Evolutionary conservation across 805 yeast genomes (phyloP), one percentile per base, ranked within the genome.

Genomic region (Wilhelminamyces savonicus): DNA sequence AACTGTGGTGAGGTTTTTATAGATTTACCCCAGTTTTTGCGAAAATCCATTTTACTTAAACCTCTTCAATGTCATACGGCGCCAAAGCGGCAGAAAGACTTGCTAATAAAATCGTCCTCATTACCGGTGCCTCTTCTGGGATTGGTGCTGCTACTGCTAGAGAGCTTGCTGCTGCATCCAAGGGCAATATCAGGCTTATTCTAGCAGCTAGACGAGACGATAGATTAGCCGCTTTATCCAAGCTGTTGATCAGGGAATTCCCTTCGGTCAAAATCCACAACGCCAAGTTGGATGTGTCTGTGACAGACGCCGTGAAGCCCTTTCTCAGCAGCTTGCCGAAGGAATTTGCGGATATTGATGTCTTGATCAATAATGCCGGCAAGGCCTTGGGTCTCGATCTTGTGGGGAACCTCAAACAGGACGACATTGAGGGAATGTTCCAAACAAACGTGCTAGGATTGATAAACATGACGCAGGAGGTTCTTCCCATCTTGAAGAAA

Each of bases 61-160:
- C n/a, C n/a, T n/a, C n/a, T n/a, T n/a, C n/a, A n/a, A 60, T 60
- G 66, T 52, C 65, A 10, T 58, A 53, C 26, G 64, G 64, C 28
- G 26, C 46, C 16, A 58, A 48, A 44, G 62, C 61, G 11, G 65
- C 64, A 19, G 62, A 59, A 36, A 44, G 66, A 24, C 50, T 61
- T 36, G 62, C 62, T 25, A 52, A 55, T 35, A 58, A 58, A 38
- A 50, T 54, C 31, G 40, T 61, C 7, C 46, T 61, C 24, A 56
- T 61, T 26, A 61, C 68, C 6, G 68, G 68, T 4, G 68, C 66
- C 11, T 54, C 62, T 9, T 50, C 63, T 3, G 68, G 68, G n/a
- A 61, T 61, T 34, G 68, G 68, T n/a, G 60, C 51, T 24, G 66
- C 68, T 17, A 56, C 63, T 4, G 66, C 64, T 5, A 48, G 43